These are phyloP conservation scores for Fusarium phyllophilum DNA, from an alignment of 2,329 filamentous ascomycete species.

Conservation along the genomic window DNA sequence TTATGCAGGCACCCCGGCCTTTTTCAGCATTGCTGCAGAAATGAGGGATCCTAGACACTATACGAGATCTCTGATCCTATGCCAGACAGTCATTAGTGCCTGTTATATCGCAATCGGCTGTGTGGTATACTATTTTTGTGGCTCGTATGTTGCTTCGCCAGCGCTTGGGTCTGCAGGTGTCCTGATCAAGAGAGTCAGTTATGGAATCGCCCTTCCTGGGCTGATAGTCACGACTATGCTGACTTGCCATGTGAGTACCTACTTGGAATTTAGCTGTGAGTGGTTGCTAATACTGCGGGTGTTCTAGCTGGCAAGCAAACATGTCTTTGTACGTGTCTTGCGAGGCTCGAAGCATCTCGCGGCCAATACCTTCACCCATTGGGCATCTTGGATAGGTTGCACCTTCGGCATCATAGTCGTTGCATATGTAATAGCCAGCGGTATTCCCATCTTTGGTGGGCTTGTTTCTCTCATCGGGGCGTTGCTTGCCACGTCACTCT, in stretches of 20 bases:
- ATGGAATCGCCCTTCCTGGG: conserved; percentile 49
- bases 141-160: conserved; percentile 57
- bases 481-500: conserved; percentile 41
- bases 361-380: conserved; percentile 42
- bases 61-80: conserved; percentile 37
- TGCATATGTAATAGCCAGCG: conserved; percentile 41
- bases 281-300: background rate
- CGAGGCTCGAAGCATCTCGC: conserved; percentile 44
- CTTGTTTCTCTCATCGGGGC: conserved; percentile 44
- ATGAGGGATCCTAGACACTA: conserved; percentile 46
- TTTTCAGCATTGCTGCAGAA: conserved; percentile 46
- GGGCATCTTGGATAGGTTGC: conserved; percentile 46
- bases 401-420: conserved; percentile 33
- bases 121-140: conserved; percentile 58
- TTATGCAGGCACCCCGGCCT: conserved; percentile 49
- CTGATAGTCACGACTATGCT: conserved; percentile 40
- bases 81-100: conserved; percentile 42
- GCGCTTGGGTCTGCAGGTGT: conserved; percentile 56
- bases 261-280: rapidly evolving
- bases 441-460: conserved; percentile 35
- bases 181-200: conserved; percentile 54
- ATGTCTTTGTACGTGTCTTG: conserved; percentile 19
- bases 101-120: conserved; percentile 47
- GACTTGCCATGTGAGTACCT: conserved; percentile 37
- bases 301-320: conserved; percentile 2